Evolutionary conservation across 1,139 yeast species (phyloP), one percentile per base, ranked within the genome.

Genomic region (Kodamaea anthophila): DNA sequence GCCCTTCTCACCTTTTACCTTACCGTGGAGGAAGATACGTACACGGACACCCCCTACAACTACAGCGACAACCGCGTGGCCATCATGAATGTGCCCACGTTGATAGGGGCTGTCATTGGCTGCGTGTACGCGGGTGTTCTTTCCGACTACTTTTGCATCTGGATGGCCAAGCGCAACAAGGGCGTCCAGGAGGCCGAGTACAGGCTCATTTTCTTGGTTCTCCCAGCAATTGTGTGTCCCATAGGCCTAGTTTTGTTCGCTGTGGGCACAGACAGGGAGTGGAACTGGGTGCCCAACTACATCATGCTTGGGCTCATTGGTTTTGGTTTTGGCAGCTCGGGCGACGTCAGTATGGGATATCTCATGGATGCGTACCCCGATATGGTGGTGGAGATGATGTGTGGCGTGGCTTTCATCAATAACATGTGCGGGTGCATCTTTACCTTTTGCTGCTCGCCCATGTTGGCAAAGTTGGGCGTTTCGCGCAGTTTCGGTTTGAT

Each of bases 341-440:
- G 64, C 26, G 65, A 60, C 36, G 50, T 60, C 7, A 49, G 64
- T 22, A 54, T 61, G 65, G 43, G 59, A 5, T 60, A 61, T 31
- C 51, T 62, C 26, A 58, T 62, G 53, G 65, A 59, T 35, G 60
- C 66, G 1, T 62, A 62, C 36, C 63, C 63, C 4, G 63, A 61
- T 22, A 46, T 60, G 47, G 59, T 60, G 15, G 46, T 60, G 13
- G 68, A 62, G 39, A 54, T 58, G 41, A 49, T 62, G 51, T 58
- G 57, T 23, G 61, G 59, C 3, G 65, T 59, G 4, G 46, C 65
- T 1, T 53, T 61, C 14, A 57, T 62, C 26, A 58, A 58, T 40
- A 61, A 61, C 35, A 35, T 54, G 30, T 45, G 59, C 26, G 66
- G 66, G 3, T 60, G 66, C 32, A 44, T 59, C 5, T 62, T 62